These are phyloP conservation scores for Hibiscus trionum DNA, from an alignment of 345 rosid genomes.

Conservation along the genomic window DNA sequence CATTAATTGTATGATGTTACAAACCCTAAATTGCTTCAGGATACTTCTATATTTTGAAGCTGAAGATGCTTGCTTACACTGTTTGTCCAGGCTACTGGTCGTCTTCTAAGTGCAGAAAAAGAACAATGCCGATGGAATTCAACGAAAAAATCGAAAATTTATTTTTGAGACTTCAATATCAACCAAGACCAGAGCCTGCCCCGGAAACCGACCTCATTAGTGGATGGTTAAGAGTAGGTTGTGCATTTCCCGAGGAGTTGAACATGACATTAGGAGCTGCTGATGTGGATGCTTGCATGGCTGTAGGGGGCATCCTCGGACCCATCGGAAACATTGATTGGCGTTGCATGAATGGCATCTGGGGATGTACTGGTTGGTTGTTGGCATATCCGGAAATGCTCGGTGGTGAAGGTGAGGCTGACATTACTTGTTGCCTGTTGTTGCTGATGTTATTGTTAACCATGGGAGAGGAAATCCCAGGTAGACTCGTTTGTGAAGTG, in stretches of 20 bases:
- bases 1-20: constrained; percentile 11
- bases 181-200: constrained; percentile 55
- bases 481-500: constrained; percentile 37
- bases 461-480: constrained; percentile 47
- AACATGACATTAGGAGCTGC: constrained; percentile 47
- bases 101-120: background rate
- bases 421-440: constrained; percentile 46
- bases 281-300: constrained; percentile 47
- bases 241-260: constrained; percentile 39
- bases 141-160: constrained; percentile 1
- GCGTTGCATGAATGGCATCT: constrained; percentile 71
- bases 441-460: constrained; percentile 31
- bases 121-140: background rate
- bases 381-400: constrained; percentile 46
- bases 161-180: constrained; percentile 10
- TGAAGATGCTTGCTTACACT: background rate
- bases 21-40: constrained; percentile 21
- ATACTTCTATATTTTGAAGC: constrained; percentile 10
- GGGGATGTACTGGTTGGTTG: constrained; percentile 53
- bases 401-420: constrained; percentile 56
- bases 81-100: background rate
- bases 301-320: constrained; percentile 61
- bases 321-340: constrained; percentile 63
- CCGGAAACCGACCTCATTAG: constrained; percentile 62
- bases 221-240: constrained; percentile 49